Percentiles rank a stretch among this genome's conserved stretches.
Evolutionary conservation across 352 stramenopile species (phyloP).

Genomic region (Poterioochromonas sp.): DNA sequence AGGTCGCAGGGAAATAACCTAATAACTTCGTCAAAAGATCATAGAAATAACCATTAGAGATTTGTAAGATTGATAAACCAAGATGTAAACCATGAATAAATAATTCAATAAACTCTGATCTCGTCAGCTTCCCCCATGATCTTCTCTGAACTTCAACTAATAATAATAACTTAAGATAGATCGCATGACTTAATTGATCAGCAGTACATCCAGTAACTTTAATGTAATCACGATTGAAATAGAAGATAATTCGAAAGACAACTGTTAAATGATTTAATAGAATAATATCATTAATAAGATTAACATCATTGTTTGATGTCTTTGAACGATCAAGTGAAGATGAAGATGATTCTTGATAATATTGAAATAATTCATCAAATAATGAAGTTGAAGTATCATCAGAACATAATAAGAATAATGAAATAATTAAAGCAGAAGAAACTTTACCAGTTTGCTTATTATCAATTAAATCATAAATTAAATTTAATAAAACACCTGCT

Average conservation of each 20-base stretch:
- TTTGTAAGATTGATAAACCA: background rate
- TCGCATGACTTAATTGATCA: background rate
- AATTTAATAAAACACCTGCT: background rate
- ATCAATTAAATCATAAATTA: background rate
- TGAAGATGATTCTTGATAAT: background rate
- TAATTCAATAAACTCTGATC: background rate
- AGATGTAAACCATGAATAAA: slow-evolving; percentile 1
- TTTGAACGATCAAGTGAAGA: background rate
- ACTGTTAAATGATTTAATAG: background rate
- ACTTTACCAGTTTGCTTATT: background rate
- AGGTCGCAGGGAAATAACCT: background rate
- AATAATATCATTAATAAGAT: background rate
- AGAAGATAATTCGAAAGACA: background rate
- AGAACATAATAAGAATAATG: background rate
- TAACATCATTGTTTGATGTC: background rate
- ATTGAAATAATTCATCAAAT: background rate
- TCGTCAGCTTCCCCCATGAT: background rate
- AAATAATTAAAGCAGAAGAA: background rate
- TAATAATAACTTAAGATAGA: background rate
- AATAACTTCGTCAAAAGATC: background rate
- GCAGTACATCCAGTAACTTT: background rate
- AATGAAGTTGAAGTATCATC: background rate
- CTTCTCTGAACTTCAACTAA: background rate
- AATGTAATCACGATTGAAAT: background rate
- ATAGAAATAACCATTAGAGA: background rate